These are phyloP conservation scores for Pseudotsuga menziesii DNA, from an alignment of 75 land plant species.

Conservation along the genomic window DNA sequence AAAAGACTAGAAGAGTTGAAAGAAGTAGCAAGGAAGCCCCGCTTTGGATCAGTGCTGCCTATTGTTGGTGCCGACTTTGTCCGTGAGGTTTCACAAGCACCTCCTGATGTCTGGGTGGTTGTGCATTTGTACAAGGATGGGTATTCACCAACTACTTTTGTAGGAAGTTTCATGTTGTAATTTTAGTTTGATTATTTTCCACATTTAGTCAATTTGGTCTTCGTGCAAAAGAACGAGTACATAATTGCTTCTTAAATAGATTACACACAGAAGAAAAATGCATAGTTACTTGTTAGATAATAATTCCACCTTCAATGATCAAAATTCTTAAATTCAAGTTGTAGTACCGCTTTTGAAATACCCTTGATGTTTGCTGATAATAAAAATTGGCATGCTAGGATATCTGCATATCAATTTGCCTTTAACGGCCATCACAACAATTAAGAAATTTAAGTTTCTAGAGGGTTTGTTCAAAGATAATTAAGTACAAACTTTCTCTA, in stretches of 20 bases:
- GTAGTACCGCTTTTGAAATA: no score
- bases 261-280: background rate
- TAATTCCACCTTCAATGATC: no score
- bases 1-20: conserved; percentile 81
- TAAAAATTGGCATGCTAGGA: no score
- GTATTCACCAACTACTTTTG: conserved; percentile 22
- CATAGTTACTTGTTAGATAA: background rate
- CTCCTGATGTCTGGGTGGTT: conserved; percentile 95
- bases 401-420: no score
- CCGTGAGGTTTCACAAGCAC: conserved; percentile 93
- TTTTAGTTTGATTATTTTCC: background rate
- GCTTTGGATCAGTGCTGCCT: conserved; percentile 77
- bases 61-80: conserved; percentile 87
- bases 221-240: background rate
- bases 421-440: no score
- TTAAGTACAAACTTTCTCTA: no score
- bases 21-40: conserved; percentile 49
- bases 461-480: no score
- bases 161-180: background rate
- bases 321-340: no score
- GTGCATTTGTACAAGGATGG: conserved; percentile 80
- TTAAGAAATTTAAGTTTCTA: no score
- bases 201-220: background rate
- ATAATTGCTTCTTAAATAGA: background rate
- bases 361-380: no score